A percentile compares a stretch with the other conserved stretches of the same genome.
These are phyloP conservation scores for Coemansia reversa DNA, from an alignment of 192 early-diverging fungal genomes.

Conservation along the genomic window DNA sequence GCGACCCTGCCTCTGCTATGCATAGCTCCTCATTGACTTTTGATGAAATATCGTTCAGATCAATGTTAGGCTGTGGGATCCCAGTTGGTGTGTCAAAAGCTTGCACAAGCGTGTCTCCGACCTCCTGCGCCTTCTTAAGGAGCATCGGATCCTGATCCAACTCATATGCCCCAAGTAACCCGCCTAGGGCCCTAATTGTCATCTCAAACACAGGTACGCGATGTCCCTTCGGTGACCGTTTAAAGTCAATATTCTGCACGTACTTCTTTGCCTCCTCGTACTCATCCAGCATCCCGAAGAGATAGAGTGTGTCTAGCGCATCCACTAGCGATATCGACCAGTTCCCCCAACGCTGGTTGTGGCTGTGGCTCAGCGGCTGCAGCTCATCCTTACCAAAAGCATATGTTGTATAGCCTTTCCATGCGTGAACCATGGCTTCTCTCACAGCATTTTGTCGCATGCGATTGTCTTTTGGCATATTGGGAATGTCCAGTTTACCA, in stretches of 20 bases:
- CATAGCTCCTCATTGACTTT: conserved; percentile 5
- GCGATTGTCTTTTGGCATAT: conserved; percentile 13
- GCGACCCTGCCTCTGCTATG: conserved; percentile 73
- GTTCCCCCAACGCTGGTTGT: conserved; percentile 56
- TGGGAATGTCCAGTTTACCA: conserved; percentile 4
- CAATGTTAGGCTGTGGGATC: conserved; percentile 65
- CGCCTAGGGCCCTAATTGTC: conserved; percentile 83
- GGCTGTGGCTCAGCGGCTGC: conserved; percentile 27
- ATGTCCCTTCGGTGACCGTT: conserved; percentile 3
- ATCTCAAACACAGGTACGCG: conserved; percentile 68
- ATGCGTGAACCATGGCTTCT: conserved; percentile 46
- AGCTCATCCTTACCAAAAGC: conserved; percentile 55
- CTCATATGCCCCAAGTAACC: conserved; percentile 78
- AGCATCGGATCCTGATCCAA: conserved; percentile 64
- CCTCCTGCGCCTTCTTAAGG: conserved; percentile 69
- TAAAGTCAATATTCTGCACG: conserved; percentile 62
- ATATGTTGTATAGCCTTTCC: conserved; percentile 38
- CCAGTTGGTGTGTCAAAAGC: conserved; percentile 69
- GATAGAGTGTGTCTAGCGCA: conserved; percentile 75
- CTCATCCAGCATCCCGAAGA: conserved; percentile 76
- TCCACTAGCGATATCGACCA: conserved; percentile 85
- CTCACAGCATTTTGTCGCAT: conserved; percentile 40
- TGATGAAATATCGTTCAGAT: conserved; percentile 34
- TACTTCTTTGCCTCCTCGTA: conserved; percentile 67
- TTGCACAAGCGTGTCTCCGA: conserved; percentile 68